Percentiles rank a stretch among this genome's conserved stretches.
Evolutionary conservation across 2,329 filamentous ascomycete genomes (phyloP).

Genomic region (Epichloe hybrida): DNA sequence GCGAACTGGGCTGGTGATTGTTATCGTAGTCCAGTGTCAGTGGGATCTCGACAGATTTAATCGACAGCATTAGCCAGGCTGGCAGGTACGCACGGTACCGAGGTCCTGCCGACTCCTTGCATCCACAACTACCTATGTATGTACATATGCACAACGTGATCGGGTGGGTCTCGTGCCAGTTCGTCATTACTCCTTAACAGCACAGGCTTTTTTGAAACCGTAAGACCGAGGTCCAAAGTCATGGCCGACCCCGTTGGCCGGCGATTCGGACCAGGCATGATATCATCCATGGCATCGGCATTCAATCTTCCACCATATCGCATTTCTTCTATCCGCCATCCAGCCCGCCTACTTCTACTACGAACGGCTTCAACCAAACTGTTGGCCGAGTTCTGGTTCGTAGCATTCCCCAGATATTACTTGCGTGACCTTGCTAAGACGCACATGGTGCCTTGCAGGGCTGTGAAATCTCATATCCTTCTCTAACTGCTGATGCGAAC

Average conservation of each 20-base stretch:
- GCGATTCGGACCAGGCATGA: neutral
- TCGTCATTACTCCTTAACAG: neutral
- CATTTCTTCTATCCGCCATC: neutral
- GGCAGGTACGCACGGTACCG: too few species aligned
- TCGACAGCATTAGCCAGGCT: too few species aligned
- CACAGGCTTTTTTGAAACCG: slow-evolving; percentile 1
- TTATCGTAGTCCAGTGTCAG: too few species aligned
- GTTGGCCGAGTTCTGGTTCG: neutral
- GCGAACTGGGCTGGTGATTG: too few species aligned
- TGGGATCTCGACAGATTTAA: too few species aligned
- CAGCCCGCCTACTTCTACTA: neutral
- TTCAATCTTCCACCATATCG: neutral
- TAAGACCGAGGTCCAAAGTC: slow-evolving; percentile 5
- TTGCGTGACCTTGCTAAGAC: neutral
- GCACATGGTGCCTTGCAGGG: neutral
- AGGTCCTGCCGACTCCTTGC: neutral
- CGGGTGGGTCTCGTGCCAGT: neutral
- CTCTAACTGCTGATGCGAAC: neutral
- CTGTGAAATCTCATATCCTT: neutral
- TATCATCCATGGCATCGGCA: neutral
- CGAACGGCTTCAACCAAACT: neutral
- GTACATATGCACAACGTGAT: too few species aligned
- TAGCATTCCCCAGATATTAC: too few species aligned
- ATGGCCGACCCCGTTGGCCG: neutral
- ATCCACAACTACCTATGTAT: neutral